Percentiles rank a stretch among this genome's conserved stretches.
These are phyloP conservation scores for Populus hybrid DNA, from an alignment of 441 rosid genomes.

Conservation along the genomic window DNA sequence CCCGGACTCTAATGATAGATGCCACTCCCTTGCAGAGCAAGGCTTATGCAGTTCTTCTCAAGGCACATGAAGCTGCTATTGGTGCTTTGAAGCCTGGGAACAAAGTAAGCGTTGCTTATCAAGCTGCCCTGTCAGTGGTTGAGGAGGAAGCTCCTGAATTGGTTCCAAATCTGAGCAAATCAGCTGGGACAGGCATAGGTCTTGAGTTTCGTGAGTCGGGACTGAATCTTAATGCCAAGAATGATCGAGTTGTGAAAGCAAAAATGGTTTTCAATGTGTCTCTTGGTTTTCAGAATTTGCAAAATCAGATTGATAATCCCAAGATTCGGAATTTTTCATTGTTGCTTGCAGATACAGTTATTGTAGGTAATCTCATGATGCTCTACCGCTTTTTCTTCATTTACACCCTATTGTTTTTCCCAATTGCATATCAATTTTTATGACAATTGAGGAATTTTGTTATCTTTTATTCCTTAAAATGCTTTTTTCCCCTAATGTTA, in stretches of 20 bases:
- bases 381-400: background rate
- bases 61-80: conserved; percentile 81
- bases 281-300: conserved; percentile 84
- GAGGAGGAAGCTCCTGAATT: conserved; percentile 72
- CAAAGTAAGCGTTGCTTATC: conserved; percentile 50
- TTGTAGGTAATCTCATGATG: conserved; percentile 31
- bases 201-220: conserved; percentile 88
- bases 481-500: background rate
- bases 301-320: conserved; percentile 42
- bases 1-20: conserved; percentile 74
- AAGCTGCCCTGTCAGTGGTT: conserved; percentile 61
- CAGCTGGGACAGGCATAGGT: conserved; percentile 88
- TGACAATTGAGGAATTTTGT: background rate
- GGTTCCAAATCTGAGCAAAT: conserved; percentile 57
- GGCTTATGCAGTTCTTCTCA: conserved; percentile 76
- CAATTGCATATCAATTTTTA: background rate
- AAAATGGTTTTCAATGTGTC: conserved; percentile 76
- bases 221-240: conserved; percentile 66
- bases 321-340: conserved; percentile 60
- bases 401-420: background rate
- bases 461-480: background rate
- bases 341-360: conserved; percentile 76
- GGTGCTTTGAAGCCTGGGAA: conserved; percentile 59
- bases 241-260: conserved; percentile 58
- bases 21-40: conserved; percentile 63